Evolutionary conservation across 805 yeast species (phyloP), one percentile per base, ranked within the genome.

Genomic region (Metschnikowia vanudenii): DNA sequence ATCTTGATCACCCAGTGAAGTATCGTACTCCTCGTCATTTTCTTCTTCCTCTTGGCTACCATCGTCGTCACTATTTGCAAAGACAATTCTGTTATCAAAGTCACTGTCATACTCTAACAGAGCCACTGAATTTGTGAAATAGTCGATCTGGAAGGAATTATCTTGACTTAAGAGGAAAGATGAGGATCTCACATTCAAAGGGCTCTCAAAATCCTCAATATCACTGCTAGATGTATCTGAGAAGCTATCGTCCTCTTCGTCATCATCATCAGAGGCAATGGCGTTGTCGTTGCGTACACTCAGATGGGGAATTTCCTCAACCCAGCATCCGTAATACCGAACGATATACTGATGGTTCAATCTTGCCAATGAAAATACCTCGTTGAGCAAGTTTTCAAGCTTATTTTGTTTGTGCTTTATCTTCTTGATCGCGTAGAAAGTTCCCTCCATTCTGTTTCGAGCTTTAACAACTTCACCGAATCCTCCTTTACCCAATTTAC

Each of bases 401-500:
- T 87, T 85, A 56, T 86, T 84, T 40, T 87, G 85, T 2, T 84
- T 79, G 56, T 94, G 97, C 47, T 85, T 81, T 41, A 94, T 86
- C 56, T 91, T 92, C 63, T 94, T 94, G 49, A 94, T 82, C 0
- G 99, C 99, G 64, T 94, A 94, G 56, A 87, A 88, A 13, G 97
- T 77, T 17, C 99, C 98, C 62, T 94, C 99, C 53, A 94, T 77
- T 48, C 91, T 79, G 62, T 91, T 92, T 50, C 99, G 74, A 0
- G 94, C 98, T 59, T 92, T 91, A n/a, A 94, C 97, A 8, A 94
- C 99, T 64, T 94, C 97, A 5, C 99, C 99, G 67, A 86, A 94
- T 0, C 96, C 99, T 33, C 99, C 99, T 56, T 83, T 81, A 2
- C 99, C 99, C 8, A 94, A 68, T 17, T 84, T 80, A 0, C 92